Evolutionary conservation across 73 alveolate species (phyloP).

Genomic region (Paramecium primaurelia): DNA sequence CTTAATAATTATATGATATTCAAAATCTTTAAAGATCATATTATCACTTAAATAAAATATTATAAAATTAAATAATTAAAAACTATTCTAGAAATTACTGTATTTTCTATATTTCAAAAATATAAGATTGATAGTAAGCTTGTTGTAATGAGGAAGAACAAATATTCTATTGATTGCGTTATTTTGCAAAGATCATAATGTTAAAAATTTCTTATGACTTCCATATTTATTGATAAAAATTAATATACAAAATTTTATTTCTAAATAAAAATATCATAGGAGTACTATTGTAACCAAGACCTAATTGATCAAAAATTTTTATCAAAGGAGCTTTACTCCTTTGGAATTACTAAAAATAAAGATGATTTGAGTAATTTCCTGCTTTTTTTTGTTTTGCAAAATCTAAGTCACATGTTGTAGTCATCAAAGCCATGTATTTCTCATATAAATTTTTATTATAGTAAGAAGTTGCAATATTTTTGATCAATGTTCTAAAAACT

Average conservation of each 20-base stretch:
- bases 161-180: too few relatives aligned
- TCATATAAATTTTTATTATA: conserved; percentile 12
- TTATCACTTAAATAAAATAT: too few relatives aligned
- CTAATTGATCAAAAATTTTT: conserved; percentile 19
- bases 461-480: not conserved
- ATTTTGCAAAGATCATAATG: not conserved
- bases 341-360: not conserved
- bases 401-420: conserved; percentile 34
- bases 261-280: not conserved
- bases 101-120: too few relatives aligned
- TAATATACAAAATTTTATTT: not conserved
- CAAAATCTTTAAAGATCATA: too few relatives aligned
- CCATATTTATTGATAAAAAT: not conserved
- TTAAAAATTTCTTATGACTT: not conserved
- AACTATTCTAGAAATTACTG: too few relatives aligned
- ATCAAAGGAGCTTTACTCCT: not conserved
- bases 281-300: conserved; percentile 23
- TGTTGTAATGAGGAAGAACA: too few relatives aligned
- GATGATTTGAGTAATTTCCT: not conserved
- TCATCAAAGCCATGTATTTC: conserved; percentile 11
- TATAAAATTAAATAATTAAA: too few relatives aligned
- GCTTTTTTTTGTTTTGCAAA: conserved; percentile 1
- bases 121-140: too few relatives aligned
- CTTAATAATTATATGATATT: too few relatives aligned
- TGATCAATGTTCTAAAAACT: not conserved